Evolutionary conservation across 768 basidiomycete genomes (phyloP), one percentile per base, ranked within the genome.

Genomic region (Calocera viscosa): DNA sequence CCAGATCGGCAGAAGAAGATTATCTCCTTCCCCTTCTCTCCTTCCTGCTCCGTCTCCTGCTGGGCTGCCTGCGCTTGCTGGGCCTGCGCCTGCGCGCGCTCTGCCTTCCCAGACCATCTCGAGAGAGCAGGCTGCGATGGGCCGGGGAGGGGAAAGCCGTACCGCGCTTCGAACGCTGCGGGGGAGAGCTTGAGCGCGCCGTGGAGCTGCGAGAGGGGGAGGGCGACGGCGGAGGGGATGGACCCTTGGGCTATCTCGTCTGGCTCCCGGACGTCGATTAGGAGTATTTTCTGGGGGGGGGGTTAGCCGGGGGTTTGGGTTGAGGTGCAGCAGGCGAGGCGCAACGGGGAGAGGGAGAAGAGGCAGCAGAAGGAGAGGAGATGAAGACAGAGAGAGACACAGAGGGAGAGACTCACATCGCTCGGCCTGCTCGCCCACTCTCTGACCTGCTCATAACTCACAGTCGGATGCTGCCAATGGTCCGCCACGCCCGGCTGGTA

Each of bases 1-100:
- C 94, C 94, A 66, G 91, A 91, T 63, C 93, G 82, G 76, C 94
- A 97, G 77, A 93, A 95, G 75, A 94, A 93, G 33, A 88, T 84
- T 35, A 96, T 77, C 72, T 90, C 87, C 72, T 94, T 89, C 66
- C 80, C 75, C 70, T 78, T 82, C 68, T 73, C 77, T 14, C 14
- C 7, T 38, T 38, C 35, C 14, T 38, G 64, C 70, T 72, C 22
- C 41, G 28, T 24, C 38, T 16, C 38, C 32, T 39, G 60, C 43
- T 32, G 63, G 24, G 5, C 14, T 30, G n/a, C 49, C n/a, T 2
- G 33, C 41, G 17, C 60, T 30, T 33, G 63, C 17, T n/a, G 33
- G 66, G 14, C 19, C n/a, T 24, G 22, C 19, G 5, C 26, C 26
- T n/a, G 43, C 33, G 34, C 22, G 32, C 34, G 63, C 35, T 14